phyloP scores from a whole-genome alignment of 169 alveolate species.

The Plasmodium malariae region DNA sequence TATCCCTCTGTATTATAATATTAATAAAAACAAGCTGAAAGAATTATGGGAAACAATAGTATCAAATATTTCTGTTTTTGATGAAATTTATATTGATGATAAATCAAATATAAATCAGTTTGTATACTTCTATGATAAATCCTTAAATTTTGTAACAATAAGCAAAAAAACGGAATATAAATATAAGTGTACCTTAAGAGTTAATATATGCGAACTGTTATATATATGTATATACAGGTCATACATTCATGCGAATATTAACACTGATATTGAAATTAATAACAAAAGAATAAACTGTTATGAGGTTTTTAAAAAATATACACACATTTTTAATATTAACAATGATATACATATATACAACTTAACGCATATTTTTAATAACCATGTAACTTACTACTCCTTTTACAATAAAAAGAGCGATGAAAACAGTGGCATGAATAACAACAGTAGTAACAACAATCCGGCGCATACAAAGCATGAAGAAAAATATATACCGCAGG shows the following conservation, averaged over 20 bases:
- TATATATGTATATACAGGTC: slow-evolving; percentile 72
- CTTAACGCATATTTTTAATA: slow-evolving; percentile 60
- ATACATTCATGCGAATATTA: slow-evolving; percentile 59
- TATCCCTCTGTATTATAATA: slow-evolving; percentile 67
- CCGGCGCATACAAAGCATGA: background rate
- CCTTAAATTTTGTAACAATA: slow-evolving; percentile 30
- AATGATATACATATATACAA: slow-evolving; percentile 71
- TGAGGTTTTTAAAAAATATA: slow-evolving; percentile 68
- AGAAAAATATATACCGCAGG: background rate
- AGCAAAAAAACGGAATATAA: slow-evolving; percentile 74
- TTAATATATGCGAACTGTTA: slow-evolving; percentile 57
- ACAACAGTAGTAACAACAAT: background rate
- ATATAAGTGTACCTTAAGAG: slow-evolving; percentile 66
- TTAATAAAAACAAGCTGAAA: slow-evolving; percentile 26
- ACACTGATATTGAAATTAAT: slow-evolving; percentile 29
- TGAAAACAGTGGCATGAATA: background rate
- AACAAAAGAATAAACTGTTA: slow-evolving; percentile 54
- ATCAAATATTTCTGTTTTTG: slow-evolving; percentile 37
- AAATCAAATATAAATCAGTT: background rate
- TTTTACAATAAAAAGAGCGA: slow-evolving; percentile 20
- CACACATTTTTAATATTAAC: slow-evolving; percentile 73
- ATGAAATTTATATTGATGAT: slow-evolving; percentile 11
- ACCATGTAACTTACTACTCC: slow-evolving; percentile 61
- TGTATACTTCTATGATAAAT: slow-evolving; percentile 16
- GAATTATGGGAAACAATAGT: slow-evolving; percentile 63